These are phyloP conservation scores for Quercus bicolor DNA, from an alignment of 306 rosid species.

Conservation along the genomic window DNA sequence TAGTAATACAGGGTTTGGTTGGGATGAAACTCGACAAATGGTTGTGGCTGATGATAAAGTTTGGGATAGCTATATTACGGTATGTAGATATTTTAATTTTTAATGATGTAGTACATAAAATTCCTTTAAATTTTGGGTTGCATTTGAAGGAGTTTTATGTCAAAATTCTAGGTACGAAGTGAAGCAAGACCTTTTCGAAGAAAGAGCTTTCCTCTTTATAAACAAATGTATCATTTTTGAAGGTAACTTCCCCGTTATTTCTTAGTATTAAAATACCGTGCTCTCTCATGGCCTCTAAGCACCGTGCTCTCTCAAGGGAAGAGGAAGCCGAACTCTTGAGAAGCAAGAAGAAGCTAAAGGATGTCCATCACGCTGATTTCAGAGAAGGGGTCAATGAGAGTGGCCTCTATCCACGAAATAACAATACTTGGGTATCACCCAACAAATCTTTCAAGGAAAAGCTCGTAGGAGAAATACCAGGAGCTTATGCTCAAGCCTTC, in stretches of 20 bases:
- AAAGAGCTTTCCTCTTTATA: slow-evolving; percentile 37
- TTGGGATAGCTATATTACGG: slow-evolving; percentile 38
- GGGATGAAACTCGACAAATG: slow-evolving; percentile 39
- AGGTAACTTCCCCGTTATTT: slow-evolving; percentile 15
- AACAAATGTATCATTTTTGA: slow-evolving; percentile 37
- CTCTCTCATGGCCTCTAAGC: no score
- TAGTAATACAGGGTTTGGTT: slow-evolving; percentile 31
- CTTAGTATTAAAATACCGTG: background rate
- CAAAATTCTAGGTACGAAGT: slow-evolving; percentile 24
- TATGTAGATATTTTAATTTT: background rate
- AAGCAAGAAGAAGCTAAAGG: no score
- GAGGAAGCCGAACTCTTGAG: no score
- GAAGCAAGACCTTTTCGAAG: slow-evolving; percentile 43
- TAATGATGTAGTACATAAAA: background rate
- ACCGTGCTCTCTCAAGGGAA: no score
- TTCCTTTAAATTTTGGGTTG: background rate
- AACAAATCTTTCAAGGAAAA: no score
- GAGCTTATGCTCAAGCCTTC: no score
- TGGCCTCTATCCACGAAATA: no score
- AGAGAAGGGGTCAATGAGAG: no score
- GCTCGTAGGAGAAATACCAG: no score
- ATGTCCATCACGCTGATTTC: no score
- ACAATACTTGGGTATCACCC: no score
- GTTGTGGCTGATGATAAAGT: slow-evolving; percentile 45
- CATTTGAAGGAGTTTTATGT: background rate